These are phyloP conservation scores for Vigna hirtella DNA, from an alignment of 306 rosid genomes.

Conservation along the genomic window DNA sequence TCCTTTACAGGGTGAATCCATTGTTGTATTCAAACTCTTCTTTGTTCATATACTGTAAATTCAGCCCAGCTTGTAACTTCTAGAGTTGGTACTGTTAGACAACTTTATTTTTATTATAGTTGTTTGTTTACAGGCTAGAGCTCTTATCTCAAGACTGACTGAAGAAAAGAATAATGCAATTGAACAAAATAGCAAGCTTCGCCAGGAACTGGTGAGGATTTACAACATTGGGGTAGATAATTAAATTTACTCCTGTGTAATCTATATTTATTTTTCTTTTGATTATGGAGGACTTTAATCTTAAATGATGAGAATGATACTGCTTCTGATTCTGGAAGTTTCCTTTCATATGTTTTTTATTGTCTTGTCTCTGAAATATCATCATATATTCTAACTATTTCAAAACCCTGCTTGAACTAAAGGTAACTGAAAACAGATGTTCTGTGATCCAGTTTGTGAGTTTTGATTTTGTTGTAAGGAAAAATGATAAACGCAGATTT, in stretches of 20 bases:
- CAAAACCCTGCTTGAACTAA: constrained; percentile 14
- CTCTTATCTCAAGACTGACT: constrained; percentile 68
- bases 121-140: constrained; percentile 67
- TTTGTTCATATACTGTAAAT: constrained; percentile 20
- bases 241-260: constrained; percentile 6
- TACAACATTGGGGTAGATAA: neutral
- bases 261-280: constrained; percentile 27
- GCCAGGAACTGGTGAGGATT: constrained; percentile 86
- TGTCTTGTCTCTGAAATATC: constrained; percentile 13
- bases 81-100: constrained; percentile 12
- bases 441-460: constrained; percentile 8
- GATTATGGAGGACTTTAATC: neutral
- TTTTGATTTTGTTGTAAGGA: constrained; percentile 11
- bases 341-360: neutral
- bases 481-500: neutral
- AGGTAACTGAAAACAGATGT: constrained; percentile 18
- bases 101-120: constrained; percentile 38
- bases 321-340: constrained; percentile 35
- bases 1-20: neutral
- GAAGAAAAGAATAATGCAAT: constrained; percentile 76
- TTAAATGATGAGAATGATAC: constrained; percentile 3
- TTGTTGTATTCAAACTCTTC: constrained; percentile 10
- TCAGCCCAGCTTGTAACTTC: constrained; percentile 19
- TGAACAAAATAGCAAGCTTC: constrained; percentile 74
- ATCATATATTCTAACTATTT: neutral